Base-by-base conservation (phyloP, 192 early-diverging fungal species). In the Coemansia sp. region DNA sequence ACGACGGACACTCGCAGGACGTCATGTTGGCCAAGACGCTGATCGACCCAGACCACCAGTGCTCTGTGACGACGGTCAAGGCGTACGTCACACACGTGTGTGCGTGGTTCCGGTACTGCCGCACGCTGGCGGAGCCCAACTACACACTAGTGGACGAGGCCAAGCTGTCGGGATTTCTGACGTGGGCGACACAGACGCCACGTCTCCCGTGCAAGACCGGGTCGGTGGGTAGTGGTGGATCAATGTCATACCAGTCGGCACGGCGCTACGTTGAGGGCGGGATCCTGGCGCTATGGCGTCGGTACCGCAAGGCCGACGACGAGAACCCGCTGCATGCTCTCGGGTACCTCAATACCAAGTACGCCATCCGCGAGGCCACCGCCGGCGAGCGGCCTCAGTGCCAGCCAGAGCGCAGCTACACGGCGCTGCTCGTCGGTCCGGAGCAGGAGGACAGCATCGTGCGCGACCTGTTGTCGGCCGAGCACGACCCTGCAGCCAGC, bases 1-100 rank as follows among this genome's bases (percentile, higher is more conserved):
- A 83, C 55, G 80, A 83, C 68, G 80, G 80, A 16, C 80, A 83
- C 73, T 83, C 80, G 69, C 80, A 83, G 63, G 80, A 83, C 63
- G 80, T 83, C 27, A 83, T 83, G 80, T 57, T 83, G 62, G 80
- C 80, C 53, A 83, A 83, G 71, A 78, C 80, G 65, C 80, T 83
- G 74, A 83, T 83, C 41, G 80, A 83, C 76, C 80, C 80, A 1
- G 80, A 83, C 73, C 80, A 83, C 73, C 80, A 83, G 75, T 83
- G 80, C 76, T 83, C 80, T 34, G 80, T 83, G 49, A 83, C 80
- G 44, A 83, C 80, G 18, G 80, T 83, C 69, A 83, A 83, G 73
- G 81, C 81, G 16, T 83, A 83, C 64, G 81, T 83, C 40, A 83
- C 81, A 41, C 81, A 83, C 55, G 81, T 83, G 29, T 83, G 81